These are phyloP conservation scores for Penicillium pulvis DNA, from an alignment of 495 filamentous ascomycete species.

Conservation along the genomic window DNA sequence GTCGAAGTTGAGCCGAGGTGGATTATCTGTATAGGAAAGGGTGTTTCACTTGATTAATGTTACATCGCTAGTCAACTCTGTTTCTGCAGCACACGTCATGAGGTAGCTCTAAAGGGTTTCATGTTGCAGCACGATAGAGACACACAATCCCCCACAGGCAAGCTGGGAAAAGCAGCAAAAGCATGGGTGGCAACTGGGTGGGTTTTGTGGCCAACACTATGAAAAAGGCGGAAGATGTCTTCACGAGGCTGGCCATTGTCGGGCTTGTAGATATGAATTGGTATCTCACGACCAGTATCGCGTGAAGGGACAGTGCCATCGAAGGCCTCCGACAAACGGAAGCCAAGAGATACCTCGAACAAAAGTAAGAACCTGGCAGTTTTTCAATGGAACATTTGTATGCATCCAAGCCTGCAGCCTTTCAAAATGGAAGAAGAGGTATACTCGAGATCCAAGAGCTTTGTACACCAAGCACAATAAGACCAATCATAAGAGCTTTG, in stretches of 20 bases:
- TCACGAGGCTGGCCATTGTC: slow-evolving; percentile 38
- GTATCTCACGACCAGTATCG: slow-evolving; percentile 47
- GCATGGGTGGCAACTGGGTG: background rate
- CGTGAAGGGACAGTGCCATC: slow-evolving; percentile 45
- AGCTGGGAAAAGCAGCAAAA: background rate
- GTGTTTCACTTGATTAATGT: background rate
- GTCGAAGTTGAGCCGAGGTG: background rate
- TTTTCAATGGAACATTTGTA: too few species aligned
- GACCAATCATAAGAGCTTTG: too few species aligned
- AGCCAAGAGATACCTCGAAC: too few species aligned
- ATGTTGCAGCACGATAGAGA: too few species aligned
- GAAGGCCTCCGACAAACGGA: background rate
- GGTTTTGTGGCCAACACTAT: background rate
- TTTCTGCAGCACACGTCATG: too few species aligned
- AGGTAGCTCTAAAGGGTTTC: background rate
- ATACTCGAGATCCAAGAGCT: too few species aligned
- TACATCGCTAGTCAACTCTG: background rate
- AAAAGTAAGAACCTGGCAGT: too few species aligned
- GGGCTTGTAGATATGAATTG: slow-evolving; percentile 51
- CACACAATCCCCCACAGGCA: background rate
- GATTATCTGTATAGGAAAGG: background rate
- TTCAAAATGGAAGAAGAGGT: too few species aligned
- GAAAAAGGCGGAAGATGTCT: slow-evolving; percentile 34
- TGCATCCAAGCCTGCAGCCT: too few species aligned
- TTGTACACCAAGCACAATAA: background rate